A percentile compares a stretch with the other conserved stretches of the same genome.
These are phyloP conservation scores for Rhodamnia rubescens DNA, from an alignment of 345 rosid species.

Conservation along the genomic window DNA sequence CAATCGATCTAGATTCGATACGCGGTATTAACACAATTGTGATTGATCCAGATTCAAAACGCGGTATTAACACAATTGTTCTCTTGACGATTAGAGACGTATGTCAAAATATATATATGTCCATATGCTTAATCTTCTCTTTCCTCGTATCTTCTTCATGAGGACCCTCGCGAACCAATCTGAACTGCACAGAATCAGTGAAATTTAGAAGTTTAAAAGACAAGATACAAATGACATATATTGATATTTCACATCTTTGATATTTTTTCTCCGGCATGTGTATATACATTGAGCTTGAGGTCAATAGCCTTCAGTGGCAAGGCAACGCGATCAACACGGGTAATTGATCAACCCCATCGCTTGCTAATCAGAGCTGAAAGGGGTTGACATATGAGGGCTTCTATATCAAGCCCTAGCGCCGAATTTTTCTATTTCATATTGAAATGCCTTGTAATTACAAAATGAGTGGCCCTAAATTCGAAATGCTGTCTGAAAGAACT, in stretches of 20 bases:
- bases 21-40: neutral
- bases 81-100: neutral
- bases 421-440: neutral
- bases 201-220: neutral
- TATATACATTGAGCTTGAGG: neutral
- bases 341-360: neutral
- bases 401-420: neutral
- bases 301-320: neutral
- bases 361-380: neutral
- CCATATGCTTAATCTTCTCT: neutral
- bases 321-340: neutral
- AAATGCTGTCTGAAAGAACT: neutral
- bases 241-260: neutral
- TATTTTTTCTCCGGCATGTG: neutral
- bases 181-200: neutral
- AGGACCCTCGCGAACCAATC: neutral
- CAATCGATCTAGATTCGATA: neutral
- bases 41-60: neutral
- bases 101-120: neutral
- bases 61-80: neutral
- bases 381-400: neutral
- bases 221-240: neutral
- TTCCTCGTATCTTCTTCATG: neutral
- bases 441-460: neutral
- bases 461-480: neutral